These are phyloP conservation scores for Epichloe gansuensis DNA, from an alignment of 2,329 filamentous ascomycete species.

Conservation along the genomic window DNA sequence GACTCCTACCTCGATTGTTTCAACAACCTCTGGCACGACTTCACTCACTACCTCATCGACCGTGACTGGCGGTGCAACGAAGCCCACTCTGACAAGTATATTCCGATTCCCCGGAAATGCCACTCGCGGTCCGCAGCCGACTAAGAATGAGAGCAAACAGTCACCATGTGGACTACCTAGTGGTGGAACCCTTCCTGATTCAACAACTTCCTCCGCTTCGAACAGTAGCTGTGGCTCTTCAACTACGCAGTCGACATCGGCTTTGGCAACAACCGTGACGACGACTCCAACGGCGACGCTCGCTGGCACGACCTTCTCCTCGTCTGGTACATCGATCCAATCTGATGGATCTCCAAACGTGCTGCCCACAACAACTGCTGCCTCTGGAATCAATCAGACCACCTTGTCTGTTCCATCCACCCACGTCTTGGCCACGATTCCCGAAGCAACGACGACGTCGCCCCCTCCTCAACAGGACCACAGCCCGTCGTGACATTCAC, in stretches of 20 bases:
- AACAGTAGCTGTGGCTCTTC: background rate
- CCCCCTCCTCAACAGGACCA: slow-evolving; percentile 1
- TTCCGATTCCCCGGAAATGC: background rate
- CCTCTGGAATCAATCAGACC: background rate
- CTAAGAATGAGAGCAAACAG: background rate
- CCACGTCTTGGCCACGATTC: background rate
- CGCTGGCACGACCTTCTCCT: background rate
- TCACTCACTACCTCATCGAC: background rate
- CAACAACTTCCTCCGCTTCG: background rate
- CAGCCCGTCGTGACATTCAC: slow-evolving; percentile 7
- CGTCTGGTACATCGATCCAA: background rate
- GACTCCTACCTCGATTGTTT: background rate
- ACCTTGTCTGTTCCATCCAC: background rate
- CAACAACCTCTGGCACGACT: background rate
- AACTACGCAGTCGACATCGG: background rate
- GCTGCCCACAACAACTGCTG: background rate
- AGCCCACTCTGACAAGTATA: background rate
- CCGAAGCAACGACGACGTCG: background rate
- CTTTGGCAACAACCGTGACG: background rate
- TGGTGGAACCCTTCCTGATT: background rate
- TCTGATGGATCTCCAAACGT: background rate
- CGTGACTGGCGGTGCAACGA: background rate
- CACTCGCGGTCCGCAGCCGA: background rate
- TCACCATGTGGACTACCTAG: background rate
- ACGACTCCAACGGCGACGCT: background rate